Conservation (phyloP, 164 flowering plant species). For the Vitis vinifera region DNA sequence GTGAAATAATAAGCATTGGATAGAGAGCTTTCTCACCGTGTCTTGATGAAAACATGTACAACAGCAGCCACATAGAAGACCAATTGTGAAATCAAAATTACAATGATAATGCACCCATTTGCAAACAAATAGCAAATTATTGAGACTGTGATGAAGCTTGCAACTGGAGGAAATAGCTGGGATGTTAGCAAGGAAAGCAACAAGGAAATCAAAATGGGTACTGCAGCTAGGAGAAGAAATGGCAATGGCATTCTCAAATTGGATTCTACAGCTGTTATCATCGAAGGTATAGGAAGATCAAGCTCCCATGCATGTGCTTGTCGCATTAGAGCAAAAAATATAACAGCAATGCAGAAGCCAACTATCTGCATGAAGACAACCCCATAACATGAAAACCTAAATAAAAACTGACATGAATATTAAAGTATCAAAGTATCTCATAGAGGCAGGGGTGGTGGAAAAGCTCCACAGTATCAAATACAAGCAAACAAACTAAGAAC, state of each 20-base stretch:
- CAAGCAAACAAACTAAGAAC: neutral
- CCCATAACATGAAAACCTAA: slow-evolving; percentile 5
- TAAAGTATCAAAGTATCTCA: neutral
- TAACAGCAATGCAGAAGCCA: slow-evolving; percentile 72
- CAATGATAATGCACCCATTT: slow-evolving; percentile 60
- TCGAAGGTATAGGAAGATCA: slow-evolving; percentile 72
- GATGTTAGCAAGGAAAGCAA: slow-evolving; percentile 51
- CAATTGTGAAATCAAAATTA: slow-evolving; percentile 60
- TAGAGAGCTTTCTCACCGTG: slow-evolving; percentile 49
- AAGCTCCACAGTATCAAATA: neutral
- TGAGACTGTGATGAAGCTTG: slow-evolving; percentile 60
- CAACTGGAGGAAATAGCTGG: slow-evolving; percentile 57
- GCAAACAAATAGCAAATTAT: slow-evolving; percentile 71
- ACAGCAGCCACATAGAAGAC: slow-evolving; percentile 67
- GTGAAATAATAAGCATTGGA: no score
- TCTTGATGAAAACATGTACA: slow-evolving; percentile 62
- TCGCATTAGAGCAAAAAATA: slow-evolving; percentile 83
- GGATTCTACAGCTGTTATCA: slow-evolving; percentile 74
- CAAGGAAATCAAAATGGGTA: slow-evolving; percentile 60
- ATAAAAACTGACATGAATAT: neutral
- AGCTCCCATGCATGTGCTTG: slow-evolving; percentile 90
- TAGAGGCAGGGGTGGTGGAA: neutral
- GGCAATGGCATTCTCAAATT: slow-evolving; percentile 74
- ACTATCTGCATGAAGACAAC: slow-evolving; percentile 60
- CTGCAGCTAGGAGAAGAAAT: slow-evolving; percentile 51